phyloP scores from a whole-genome alignment of 2,329 filamentous ascomycete genomes.

The Thelonectria rubi region DNA sequence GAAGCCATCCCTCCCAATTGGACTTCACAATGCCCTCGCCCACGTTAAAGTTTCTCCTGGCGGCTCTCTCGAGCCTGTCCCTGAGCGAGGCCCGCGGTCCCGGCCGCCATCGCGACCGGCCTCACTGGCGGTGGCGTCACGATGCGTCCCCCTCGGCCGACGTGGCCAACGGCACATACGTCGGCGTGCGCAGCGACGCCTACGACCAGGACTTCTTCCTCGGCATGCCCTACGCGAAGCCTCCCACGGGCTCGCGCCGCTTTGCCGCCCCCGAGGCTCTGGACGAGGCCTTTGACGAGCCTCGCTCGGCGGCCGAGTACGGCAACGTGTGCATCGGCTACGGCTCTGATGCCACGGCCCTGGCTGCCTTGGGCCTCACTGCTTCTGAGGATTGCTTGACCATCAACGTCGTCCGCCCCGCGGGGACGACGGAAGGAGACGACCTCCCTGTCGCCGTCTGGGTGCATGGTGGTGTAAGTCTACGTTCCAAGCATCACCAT shows the following conservation, averaged over 20 bases:
- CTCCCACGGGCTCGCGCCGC: conserved; percentile 60
- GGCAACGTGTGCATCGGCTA: conserved; percentile 61
- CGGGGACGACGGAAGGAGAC: conserved; percentile 42
- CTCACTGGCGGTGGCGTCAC: background rate
- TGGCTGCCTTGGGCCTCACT: conserved; percentile 27
- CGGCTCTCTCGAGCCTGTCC: conserved; percentile 22
- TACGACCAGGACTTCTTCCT: conserved; percentile 60
- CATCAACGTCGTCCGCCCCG: conserved; percentile 39
- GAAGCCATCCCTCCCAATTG: conserved; percentile 14
- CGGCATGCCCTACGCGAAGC: conserved; percentile 65
- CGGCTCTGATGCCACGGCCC: conserved; percentile 47
- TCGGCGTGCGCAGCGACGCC: conserved; percentile 48
- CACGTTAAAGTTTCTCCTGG: conserved; percentile 29
- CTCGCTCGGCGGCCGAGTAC: conserved; percentile 56
- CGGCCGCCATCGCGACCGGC: background rate
- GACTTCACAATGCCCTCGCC: conserved; percentile 27
- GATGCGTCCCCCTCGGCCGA: conserved; percentile 6
- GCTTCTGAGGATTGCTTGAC: conserved; percentile 41
- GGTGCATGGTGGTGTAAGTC: conserved; percentile 60
- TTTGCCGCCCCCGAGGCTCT: conserved; percentile 61
- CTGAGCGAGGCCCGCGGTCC: conserved; percentile 17
- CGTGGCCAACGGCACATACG: conserved; percentile 56
- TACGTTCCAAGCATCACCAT: too few species aligned
- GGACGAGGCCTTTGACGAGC: conserved; percentile 54
- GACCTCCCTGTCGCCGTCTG: conserved; percentile 66